phyloP scores from a whole-genome alignment of 257 asterid genomes.

The Fraxinus pennsylvanica region DNA sequence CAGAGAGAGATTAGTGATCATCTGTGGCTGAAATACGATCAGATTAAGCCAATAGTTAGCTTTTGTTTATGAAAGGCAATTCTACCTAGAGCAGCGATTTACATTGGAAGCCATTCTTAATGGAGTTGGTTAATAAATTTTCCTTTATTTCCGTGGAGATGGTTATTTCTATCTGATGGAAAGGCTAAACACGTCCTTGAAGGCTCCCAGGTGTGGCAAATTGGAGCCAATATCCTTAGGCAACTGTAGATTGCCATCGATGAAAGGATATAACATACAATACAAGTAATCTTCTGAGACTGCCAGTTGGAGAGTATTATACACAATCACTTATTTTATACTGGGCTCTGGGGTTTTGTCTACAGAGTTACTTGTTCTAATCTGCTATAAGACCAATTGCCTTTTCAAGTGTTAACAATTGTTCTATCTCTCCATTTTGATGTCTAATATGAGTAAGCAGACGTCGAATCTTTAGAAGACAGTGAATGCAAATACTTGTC shows the following conservation, averaged over 20 bases:
- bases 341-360: not conserved
- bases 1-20: not conserved
- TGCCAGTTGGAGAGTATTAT: not conserved
- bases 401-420: not conserved
- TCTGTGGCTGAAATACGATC: too few relatives aligned
- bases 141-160: conserved; percentile 20
- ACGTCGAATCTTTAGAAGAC: not conserved
- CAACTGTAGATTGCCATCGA: conserved; percentile 10
- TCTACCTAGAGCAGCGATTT: not conserved
- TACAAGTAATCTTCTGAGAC: not conserved
- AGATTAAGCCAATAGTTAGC: not conserved
- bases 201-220: not conserved
- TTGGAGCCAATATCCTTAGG: not conserved
- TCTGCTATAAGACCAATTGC: not conserved
- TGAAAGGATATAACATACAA: conserved; percentile 5
- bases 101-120: not conserved
- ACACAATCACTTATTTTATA: not conserved
- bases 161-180: not conserved
- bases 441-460: not conserved
- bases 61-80: not conserved
- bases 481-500: not conserved
- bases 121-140: conserved; percentile 3
- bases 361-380: not conserved
- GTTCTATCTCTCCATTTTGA: not conserved
- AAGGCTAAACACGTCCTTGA: not conserved